Conservation (phyloP, 768 basidiomycete species). For the Kwoniella dendrophila region DNA sequence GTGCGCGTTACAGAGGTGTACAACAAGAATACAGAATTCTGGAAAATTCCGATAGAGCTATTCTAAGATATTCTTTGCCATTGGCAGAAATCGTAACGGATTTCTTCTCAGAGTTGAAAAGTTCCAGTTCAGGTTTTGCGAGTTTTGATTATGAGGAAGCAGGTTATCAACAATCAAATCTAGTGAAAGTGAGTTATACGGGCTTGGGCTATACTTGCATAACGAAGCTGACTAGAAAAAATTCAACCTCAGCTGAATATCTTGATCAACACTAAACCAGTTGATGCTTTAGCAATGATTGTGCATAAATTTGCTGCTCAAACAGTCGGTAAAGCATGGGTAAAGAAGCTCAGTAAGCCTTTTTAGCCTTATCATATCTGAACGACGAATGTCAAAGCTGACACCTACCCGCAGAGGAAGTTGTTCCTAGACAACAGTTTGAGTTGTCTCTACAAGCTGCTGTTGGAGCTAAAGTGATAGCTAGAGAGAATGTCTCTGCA, state of each 20-base stretch:
- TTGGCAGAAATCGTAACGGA: constrained; percentile 87
- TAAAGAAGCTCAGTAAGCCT: constrained; percentile 86
- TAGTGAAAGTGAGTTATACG: constrained; percentile 68
- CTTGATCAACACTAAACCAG: constrained; percentile 80
- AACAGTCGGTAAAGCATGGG: constrained; percentile 76
- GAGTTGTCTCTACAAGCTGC: constrained; percentile 95
- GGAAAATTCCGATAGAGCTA: constrained; percentile 66
- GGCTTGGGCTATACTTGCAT: not conserved
- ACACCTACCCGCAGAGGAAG: constrained; percentile 61
- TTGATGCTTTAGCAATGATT: constrained; percentile 91
- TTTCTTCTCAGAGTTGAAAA: constrained; percentile 94
- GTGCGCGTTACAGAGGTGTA: constrained; percentile 79
- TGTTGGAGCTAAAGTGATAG: constrained; percentile 81
- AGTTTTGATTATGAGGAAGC: constrained; percentile 83
- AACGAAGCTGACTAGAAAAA: constrained; percentile 6
- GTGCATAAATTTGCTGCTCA: constrained; percentile 81
- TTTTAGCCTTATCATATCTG: too few relatives aligned
- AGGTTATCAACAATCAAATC: constrained; percentile 77
- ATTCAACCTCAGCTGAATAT: constrained; percentile 72
- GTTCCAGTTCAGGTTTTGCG: constrained; percentile 60
- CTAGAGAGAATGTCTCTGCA: constrained; percentile 83
- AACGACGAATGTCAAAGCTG: not conserved
- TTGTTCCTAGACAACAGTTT: constrained; percentile 88
- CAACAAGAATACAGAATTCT: constrained; percentile 82
- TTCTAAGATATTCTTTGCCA: constrained; percentile 81